Evolutionary conservation across 306 rosid species (phyloP).

Genomic region (Arachis stenosperma): DNA sequence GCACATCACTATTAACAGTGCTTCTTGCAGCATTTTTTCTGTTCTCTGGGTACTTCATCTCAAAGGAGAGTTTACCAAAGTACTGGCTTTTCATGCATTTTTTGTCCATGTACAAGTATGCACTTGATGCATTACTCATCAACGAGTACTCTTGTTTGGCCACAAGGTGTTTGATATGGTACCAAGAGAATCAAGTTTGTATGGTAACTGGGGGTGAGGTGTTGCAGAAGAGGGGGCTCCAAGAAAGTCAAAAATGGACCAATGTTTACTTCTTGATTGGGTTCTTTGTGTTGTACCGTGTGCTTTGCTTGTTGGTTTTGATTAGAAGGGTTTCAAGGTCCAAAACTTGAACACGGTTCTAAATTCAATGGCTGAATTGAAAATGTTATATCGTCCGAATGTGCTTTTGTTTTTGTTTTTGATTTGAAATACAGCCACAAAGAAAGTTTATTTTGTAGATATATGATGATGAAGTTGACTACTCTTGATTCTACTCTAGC

Average conservation of each 20-base stretch:
- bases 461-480: not conserved
- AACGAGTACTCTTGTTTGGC: constrained; percentile 80
- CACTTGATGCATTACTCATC: constrained; percentile 82
- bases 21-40: constrained; percentile 80
- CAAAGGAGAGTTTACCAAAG: constrained; percentile 63
- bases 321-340: constrained; percentile 84
- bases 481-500: not conserved
- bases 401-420: constrained; percentile 12
- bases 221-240: constrained; percentile 65
- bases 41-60: constrained; percentile 85
- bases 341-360: constrained; percentile 46
- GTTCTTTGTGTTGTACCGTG: constrained; percentile 74
- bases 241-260: constrained; percentile 68
- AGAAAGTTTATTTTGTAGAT: constrained; percentile 35
- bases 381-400: not conserved
- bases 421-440: constrained; percentile 30
- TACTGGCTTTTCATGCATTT: constrained; percentile 92
- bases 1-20: constrained; percentile 77
- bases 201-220: constrained; percentile 83
- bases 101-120: constrained; percentile 87
- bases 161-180: constrained; percentile 77
- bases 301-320: constrained; percentile 81
- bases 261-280: constrained; percentile 76
- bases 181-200: constrained; percentile 59
- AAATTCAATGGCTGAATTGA: not conserved